Percentiles rank a stretch among this genome's conserved stretches.
phyloP scores from a whole-genome alignment of 441 rosid genomes.

The Melastoma candidum region DNA sequence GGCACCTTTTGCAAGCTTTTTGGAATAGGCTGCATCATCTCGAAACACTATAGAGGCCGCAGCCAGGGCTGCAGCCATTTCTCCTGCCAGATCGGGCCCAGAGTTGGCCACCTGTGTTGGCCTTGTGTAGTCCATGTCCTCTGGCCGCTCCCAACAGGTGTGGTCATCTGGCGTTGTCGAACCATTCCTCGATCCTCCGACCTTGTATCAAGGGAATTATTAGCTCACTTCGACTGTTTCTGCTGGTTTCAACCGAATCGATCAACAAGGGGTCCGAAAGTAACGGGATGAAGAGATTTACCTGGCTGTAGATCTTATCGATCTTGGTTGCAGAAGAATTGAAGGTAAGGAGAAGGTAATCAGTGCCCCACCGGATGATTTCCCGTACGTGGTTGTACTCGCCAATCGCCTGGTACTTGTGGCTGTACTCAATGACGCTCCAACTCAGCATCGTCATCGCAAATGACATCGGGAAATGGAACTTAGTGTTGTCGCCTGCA shows the following conservation, averaged over 20 bases:
- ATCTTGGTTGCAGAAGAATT: conserved; percentile 49
- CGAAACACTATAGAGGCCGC: conserved; percentile 75
- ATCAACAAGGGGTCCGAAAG: too few relatives aligned
- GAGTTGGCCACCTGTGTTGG: conserved; percentile 26
- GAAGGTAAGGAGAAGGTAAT: conserved; percentile 74
- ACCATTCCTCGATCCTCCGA: conserved; percentile 49
- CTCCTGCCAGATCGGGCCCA: conserved; percentile 60
- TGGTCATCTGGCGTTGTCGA: conserved; percentile 59
- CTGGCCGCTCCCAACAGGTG: conserved; percentile 73
- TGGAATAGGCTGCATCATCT: conserved; percentile 41
- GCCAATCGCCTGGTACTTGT: conserved; percentile 47
- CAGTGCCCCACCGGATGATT: conserved; percentile 76
- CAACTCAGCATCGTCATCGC: conserved; percentile 87
- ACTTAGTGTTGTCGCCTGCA: conserved; percentile 66
- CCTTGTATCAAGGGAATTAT: conserved; percentile 20
- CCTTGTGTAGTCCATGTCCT: conserved; percentile 61
- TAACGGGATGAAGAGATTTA: background rate
- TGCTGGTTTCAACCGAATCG: too few relatives aligned
- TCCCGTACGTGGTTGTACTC: conserved; percentile 58
- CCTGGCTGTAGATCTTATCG: conserved; percentile 56
- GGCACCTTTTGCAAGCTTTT: conserved; percentile 55
- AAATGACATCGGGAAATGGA: conserved; percentile 82
- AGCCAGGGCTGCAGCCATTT: conserved; percentile 67
- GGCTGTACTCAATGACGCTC: conserved; percentile 74
- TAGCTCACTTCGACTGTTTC: too few relatives aligned